phyloP scores from a whole-genome alignment of 2,329 filamentous ascomycete species.

The Scortechinia acanthostroma region DNA sequence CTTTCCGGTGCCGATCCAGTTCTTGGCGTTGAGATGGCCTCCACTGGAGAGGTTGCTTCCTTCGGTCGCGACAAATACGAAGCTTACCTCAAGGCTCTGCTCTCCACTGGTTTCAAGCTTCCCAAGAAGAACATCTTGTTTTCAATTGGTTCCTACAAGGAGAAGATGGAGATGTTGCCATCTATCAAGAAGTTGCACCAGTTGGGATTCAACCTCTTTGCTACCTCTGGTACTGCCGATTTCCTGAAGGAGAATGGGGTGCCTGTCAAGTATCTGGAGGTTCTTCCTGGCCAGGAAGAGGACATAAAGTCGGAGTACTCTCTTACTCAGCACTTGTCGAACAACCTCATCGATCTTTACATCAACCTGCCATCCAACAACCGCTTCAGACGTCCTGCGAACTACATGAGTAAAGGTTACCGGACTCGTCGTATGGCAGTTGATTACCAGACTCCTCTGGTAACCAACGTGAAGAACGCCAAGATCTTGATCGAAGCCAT shows the following conservation, averaged over 20 bases:
- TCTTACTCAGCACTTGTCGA: constrained; percentile 88
- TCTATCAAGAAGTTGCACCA: constrained; percentile 83
- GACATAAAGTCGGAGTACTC: constrained; percentile 94
- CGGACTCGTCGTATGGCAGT: constrained; percentile 95
- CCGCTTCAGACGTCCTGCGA: constrained; percentile 89
- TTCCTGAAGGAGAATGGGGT: constrained; percentile 91
- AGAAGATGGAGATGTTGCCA: constrained; percentile 94
- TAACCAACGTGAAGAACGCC: constrained; percentile 98
- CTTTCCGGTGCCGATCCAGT: constrained; percentile 93
- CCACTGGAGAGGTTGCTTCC: constrained; percentile 93
- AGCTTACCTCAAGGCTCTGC: constrained; percentile 89
- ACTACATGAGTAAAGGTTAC: constrained; percentile 98
- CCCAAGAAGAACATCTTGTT: constrained; percentile 92
- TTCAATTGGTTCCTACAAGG: constrained; percentile 94
- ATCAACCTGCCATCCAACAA: constrained; percentile 99
- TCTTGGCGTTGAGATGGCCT: constrained; percentile 97
- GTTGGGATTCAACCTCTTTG: constrained; percentile 91
- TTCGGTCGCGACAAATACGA: constrained; percentile 96
- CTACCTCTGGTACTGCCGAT: constrained; percentile 91
- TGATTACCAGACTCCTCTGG: constrained; percentile 89
- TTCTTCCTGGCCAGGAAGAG: constrained; percentile 70
- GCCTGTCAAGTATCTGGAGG: constrained; percentile 86
- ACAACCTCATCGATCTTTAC: constrained; percentile 96
- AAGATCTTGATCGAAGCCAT: constrained; percentile 95
- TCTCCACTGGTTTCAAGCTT: constrained; percentile 92